phyloP scores from a whole-genome alignment of 805 yeast species.

The Pichia scutulata region DNA sequence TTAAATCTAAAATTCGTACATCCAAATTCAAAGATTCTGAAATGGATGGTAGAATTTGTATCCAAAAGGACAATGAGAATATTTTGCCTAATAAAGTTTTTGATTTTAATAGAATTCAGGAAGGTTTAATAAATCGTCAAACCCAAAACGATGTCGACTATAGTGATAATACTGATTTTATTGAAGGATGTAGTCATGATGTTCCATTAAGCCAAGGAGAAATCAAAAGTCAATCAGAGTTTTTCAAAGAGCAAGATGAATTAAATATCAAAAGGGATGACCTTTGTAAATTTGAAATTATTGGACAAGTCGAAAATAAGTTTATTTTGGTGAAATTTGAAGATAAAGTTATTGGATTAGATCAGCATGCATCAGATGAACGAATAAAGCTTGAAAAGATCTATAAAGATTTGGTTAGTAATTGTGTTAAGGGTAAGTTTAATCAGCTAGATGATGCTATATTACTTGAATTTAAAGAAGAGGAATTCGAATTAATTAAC shows the following conservation, averaged over 20 bases:
- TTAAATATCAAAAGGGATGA: constrained; percentile 12
- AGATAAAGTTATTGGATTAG: constrained; percentile 35
- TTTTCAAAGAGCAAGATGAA: constrained; percentile 1
- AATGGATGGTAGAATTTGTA: background rate
- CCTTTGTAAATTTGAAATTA: constrained; percentile 25
- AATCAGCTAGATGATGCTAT: constrained; percentile 9
- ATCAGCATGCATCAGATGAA: constrained; percentile 87
- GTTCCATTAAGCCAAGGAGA: constrained; percentile 3
- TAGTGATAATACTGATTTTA: background rate
- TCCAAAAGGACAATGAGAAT: background rate
- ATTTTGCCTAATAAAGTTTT: background rate
- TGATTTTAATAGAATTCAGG: background rate
- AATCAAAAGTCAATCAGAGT: constrained; percentile 1
- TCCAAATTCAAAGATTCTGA: constrained; percentile 1
- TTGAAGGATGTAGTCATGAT: background rate
- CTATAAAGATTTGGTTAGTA: constrained; percentile 30
- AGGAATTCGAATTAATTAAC: constrained; percentile 29
- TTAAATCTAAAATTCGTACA: constrained; percentile 4
- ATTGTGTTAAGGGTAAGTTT: background rate
- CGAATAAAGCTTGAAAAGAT: constrained; percentile 52
- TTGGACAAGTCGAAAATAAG: constrained; percentile 56
- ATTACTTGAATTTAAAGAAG: constrained; percentile 18
- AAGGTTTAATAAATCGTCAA: background rate
- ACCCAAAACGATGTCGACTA: background rate
- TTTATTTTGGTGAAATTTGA: constrained; percentile 44